Base-by-base conservation (phyloP, 2,329 filamentous ascomycete species). In the Lasiodiplodia theobromae region DNA sequence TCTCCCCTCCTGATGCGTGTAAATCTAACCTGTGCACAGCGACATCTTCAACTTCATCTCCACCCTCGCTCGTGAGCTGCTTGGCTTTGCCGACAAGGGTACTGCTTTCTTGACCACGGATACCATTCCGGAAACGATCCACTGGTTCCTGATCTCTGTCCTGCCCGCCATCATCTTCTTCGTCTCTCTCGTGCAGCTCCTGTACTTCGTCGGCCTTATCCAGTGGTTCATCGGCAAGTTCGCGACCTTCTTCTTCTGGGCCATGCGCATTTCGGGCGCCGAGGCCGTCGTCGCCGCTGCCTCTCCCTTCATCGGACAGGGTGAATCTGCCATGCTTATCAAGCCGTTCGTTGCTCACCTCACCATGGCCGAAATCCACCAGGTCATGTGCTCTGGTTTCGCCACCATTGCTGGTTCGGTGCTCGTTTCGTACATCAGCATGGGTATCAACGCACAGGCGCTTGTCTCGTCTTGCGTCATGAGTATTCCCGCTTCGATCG, bases 131-230 rank as follows among this genome's bases (percentile, higher is more conserved):
- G 44, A 79, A 8, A 25, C 74, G 3, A 75, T 85, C 0, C 72
- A 74, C 4, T 93, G 86, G 87, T 97, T 97, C 86, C 85, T 97
- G 71, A 85, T 91, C 62, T 83, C 86, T 62, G 93, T 97, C 71
- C 86, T 96, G n/a, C 93, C 94, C 0, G 90, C 94, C 74, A 96
- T 97, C 81, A 93, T 97, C 83, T 97, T 97, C 88, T 97, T 97
- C 88, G 92, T 97, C 69, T 89, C 94, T 1, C 85, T 97, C n/a
- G 93, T 97, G 31, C 92, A 96, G 80, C 87, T 97, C 47, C 81
- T 96, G 53, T 96, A 92, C 83, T 91, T 94, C 83, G 85, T 89
- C 73, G 92, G 91, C 2, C 85, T 94, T 71, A 83, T 97, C 66
- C 94, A 97, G 81, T 97, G 94, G 94, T 93, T 94, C 81, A 88